These are phyloP conservation scores for Wickerhamomyces sp. DNA, from an alignment of 1,139 yeast genomes.

Conservation along the genomic window DNA sequence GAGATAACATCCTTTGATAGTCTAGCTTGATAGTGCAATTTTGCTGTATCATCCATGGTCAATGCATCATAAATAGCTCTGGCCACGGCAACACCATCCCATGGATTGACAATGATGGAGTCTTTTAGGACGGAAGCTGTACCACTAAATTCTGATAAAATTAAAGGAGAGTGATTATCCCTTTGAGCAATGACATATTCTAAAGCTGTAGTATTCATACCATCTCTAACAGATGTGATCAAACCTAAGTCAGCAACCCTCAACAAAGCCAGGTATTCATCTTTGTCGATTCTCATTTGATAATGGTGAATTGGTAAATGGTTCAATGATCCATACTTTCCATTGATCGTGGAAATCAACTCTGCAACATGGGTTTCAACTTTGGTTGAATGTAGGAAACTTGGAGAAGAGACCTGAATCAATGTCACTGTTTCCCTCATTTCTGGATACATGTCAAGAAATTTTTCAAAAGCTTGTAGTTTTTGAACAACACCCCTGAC, in stretches of 20 bases:
- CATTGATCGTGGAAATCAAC: conserved; percentile 71
- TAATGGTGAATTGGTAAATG: conserved; percentile 86
- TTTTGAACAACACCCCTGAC: conserved; percentile 84
- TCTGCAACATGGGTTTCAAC: conserved; percentile 79
- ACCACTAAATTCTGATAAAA: conserved; percentile 91
- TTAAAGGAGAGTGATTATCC: conserved; percentile 64
- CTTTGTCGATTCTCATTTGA: conserved; percentile 82
- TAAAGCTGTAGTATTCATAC: conserved; percentile 92
- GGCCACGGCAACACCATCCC: conserved; percentile 95
- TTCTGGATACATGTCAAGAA: conserved; percentile 84
- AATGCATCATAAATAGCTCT: conserved; percentile 72
- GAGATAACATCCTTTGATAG: conserved; percentile 68
- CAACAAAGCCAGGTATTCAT: conserved; percentile 82
- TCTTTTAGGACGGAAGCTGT: conserved; percentile 76
- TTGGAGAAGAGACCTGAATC: conserved; percentile 86
- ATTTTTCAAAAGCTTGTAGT: conserved; percentile 74
- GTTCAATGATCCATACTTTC: conserved; percentile 75
- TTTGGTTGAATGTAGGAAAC: conserved; percentile 34
- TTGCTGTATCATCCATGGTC: conserved; percentile 40
- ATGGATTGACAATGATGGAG: conserved; percentile 87
- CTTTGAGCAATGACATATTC: conserved; percentile 91
- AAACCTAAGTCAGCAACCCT: conserved; percentile 88
- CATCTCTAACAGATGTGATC: conserved; percentile 89
- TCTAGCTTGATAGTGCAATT: conserved; percentile 40
- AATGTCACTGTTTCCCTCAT: conserved; percentile 85